Evolutionary conservation across 139 green algal genomes (phyloP).

Genomic region (Micromonas commoda): DNA sequence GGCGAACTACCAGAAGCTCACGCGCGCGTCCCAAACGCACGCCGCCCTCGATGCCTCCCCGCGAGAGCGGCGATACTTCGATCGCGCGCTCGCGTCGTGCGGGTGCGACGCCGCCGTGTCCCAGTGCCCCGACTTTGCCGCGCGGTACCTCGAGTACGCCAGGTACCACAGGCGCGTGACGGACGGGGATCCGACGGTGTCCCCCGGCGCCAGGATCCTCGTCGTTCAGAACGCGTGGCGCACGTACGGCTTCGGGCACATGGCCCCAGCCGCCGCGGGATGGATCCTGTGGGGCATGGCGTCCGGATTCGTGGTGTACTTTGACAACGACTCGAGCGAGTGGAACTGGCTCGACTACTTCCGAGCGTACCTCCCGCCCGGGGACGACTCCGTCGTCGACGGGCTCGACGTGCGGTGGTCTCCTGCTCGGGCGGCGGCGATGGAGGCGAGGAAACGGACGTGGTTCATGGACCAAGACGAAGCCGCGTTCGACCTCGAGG

Average conservation of each 20-base stretch:
- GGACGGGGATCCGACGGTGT: too few relatives aligned
- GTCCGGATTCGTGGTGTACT: neutral
- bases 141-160: too few relatives aligned
- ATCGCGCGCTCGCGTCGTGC: too few relatives aligned
- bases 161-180: too few relatives aligned
- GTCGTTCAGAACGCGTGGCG: neutral
- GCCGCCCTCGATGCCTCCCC: too few relatives aligned
- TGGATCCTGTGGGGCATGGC: constrained; percentile 10
- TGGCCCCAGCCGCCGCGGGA: neutral
- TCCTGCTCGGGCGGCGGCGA: neutral
- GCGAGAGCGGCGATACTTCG: too few relatives aligned
- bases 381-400: neutral
- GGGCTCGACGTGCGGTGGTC: neutral
- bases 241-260: neutral
- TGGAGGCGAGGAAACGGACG: neutral
- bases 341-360: neutral
- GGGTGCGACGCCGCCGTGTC: too few relatives aligned
- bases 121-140: too few relatives aligned
- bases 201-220: too few relatives aligned
- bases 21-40: too few relatives aligned
- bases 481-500: neutral
- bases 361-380: neutral
- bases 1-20: too few relatives aligned
- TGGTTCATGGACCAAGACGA: neutral
- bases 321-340: neutral